Evolutionary conservation across 2,329 filamentous ascomycete genomes (phyloP).

Genomic region (Aspergillus uvarum): DNA sequence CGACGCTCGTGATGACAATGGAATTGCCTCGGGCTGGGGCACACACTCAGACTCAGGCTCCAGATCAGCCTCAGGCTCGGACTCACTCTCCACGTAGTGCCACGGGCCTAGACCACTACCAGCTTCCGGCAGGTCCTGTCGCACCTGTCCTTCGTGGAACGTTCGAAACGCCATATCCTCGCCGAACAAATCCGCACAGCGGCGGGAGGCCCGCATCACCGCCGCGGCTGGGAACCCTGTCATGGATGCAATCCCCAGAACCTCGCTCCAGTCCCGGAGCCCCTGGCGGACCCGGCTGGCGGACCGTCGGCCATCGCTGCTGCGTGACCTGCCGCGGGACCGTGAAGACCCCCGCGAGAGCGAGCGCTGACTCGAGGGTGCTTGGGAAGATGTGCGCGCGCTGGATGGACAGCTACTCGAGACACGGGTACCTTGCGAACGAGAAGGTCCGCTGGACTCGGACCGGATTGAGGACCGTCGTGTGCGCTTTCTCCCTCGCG

Average conservation of each 20-base stretch:
- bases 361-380: slow-evolving; percentile 9
- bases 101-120: slow-evolving; percentile 18
- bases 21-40: not conserved
- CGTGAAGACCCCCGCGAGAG: slow-evolving; percentile 12
- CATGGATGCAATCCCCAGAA: slow-evolving; percentile 75
- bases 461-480: slow-evolving; percentile 17
- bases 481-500: slow-evolving; percentile 27
- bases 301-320: slow-evolving; percentile 13
- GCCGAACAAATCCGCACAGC: slow-evolving; percentile 74
- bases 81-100: slow-evolving; percentile 38
- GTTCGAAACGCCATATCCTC: slow-evolving; percentile 67
- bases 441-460: slow-evolving; percentile 6
- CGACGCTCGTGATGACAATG: slow-evolving; percentile 5
- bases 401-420: slow-evolving; percentile 9
- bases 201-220: slow-evolving; percentile 66
- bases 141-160: slow-evolving; percentile 47
- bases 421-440: slow-evolving; percentile 10
- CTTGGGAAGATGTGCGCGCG: not conserved
- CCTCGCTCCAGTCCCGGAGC: slow-evolving; percentile 78
- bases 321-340: slow-evolving; percentile 17
- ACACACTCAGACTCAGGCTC: not conserved
- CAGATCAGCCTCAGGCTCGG: slow-evolving; percentile 11
- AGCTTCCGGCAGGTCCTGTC: slow-evolving; percentile 16
- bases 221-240: slow-evolving; percentile 66
- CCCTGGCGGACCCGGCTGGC: slow-evolving; percentile 22